Conservation (phyloP, 345 rosid species). For the Noccaea bulbosa region DNA sequence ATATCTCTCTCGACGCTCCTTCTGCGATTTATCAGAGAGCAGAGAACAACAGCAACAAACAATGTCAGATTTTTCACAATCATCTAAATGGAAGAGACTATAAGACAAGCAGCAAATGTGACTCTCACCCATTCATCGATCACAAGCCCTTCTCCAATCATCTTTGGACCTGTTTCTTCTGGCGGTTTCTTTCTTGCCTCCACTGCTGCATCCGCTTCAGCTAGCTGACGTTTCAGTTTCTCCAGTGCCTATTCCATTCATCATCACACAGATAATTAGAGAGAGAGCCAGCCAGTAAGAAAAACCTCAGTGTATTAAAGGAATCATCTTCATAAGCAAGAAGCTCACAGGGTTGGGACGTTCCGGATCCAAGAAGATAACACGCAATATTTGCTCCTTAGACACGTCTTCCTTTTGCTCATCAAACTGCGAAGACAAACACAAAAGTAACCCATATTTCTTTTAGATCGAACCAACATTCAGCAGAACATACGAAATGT, state of each 20-base stretch:
- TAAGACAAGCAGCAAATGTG: not conserved
- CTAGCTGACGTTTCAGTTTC: slow-evolving; percentile 83
- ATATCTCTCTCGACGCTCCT: slow-evolving; percentile 95
- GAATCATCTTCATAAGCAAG: not conserved
- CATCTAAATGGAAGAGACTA: not conserved
- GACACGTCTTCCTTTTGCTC: slow-evolving; percentile 89
- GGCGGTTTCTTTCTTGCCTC: slow-evolving; percentile 85
- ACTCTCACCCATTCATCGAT: slow-evolving; percentile 98
- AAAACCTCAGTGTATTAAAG: not conserved
- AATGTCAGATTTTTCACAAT: slow-evolving; percentile 2
- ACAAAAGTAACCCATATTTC: not conserved
- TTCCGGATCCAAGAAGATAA: slow-evolving; percentile 79
- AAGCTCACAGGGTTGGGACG: slow-evolving; percentile 76
- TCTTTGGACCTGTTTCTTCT: slow-evolving; percentile 78
- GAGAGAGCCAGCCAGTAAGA: slow-evolving; percentile 17
- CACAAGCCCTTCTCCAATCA: slow-evolving; percentile 98
- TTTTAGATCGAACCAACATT: not conserved
- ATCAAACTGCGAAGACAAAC: slow-evolving; percentile 65
- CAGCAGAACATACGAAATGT: not conserved
- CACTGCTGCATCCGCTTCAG: slow-evolving; percentile 86
- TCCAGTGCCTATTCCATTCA: slow-evolving; percentile 61
- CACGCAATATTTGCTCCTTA: slow-evolving; percentile 80
- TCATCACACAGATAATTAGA: not conserved
- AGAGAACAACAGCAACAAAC: not conserved
- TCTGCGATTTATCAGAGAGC: slow-evolving; percentile 47